These are phyloP conservation scores for Dichomitus squalens DNA, from an alignment of 1,284 basidiomycete species.

Conservation along the genomic window DNA sequence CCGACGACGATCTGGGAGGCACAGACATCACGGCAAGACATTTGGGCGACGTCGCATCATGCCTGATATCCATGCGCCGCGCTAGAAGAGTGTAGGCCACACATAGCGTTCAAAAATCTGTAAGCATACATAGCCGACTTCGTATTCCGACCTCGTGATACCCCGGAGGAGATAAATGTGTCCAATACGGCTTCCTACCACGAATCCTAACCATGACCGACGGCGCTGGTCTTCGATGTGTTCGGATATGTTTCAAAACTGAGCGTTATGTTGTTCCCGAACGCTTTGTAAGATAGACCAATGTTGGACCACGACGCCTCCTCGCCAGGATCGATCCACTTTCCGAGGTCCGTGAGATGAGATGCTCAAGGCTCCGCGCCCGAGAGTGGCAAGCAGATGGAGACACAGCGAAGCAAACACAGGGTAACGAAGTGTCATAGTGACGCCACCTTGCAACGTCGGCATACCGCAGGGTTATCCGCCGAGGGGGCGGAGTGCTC, in stretches of 20 bases:
- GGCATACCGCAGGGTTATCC: slow-evolving; percentile 3
- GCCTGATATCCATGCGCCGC: slow-evolving; percentile 4
- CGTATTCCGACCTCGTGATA: background rate
- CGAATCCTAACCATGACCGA: background rate
- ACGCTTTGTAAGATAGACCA: background rate
- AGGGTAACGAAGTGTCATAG: background rate
- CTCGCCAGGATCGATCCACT: background rate
- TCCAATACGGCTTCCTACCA: background rate
- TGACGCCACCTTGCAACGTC: background rate
- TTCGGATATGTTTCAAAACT: background rate
- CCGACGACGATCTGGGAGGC: slow-evolving; percentile 9
- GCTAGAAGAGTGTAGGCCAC: slow-evolving; percentile 5
- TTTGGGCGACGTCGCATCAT: slow-evolving; percentile 10
- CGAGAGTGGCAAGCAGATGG: background rate
- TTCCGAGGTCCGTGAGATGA: background rate
- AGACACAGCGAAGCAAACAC: background rate
- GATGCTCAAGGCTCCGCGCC: background rate
- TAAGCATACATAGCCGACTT: background rate
- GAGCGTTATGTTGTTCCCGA: too few species aligned
- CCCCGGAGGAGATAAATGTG: background rate
- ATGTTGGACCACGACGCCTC: background rate
- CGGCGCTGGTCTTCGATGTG: background rate
- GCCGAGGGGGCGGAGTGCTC: slow-evolving; percentile 2
- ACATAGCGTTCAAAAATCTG: slow-evolving; percentile 1
- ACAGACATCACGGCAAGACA: slow-evolving; percentile 5